Base-by-base conservation (phyloP, 306 rosid species). In the Luffa acutangula region DNA sequence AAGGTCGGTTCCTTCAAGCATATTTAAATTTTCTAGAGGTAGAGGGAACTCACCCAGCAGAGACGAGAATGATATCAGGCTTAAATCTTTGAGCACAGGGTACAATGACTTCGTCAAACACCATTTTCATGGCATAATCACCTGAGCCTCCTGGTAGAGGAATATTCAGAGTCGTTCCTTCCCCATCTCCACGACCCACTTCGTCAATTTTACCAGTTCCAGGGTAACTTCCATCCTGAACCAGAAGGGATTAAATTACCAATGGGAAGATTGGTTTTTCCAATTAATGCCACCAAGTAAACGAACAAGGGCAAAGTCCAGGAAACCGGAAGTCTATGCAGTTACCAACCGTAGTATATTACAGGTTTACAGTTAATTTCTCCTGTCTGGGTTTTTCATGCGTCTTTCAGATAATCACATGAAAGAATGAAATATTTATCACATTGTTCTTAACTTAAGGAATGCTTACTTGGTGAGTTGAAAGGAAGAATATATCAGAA, bases 81-180 rank as follows among this genome's bases (percentile, higher is more conserved):
- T 90, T 89, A 86, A 94, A 94, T 66, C 90, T 91, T 74, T 92
- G 97, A 72, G 93, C 97, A 83, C 92, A 87, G 17, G 97, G 98
- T 78, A 76, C 97, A 83, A 94, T 80, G 13, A 94, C 93, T 85
- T 94, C 97, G 72, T 92, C 96, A 54, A 94, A 90, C 83, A 91
- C 92, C 31, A 87, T 82, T 87, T 91, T 91, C 85, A 94, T 82
- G 62, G 97, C 80, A 81, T 80, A 52, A 85, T 91, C 98, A 63
- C 98, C 98, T 36, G 97, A 91, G 69, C 98, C 98, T 81, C 95
- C 98, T 13, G 97, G 98, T 65, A 92, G 89, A 70, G 98, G 98
- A 82, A 94, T 88, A 78, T 94, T 94, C 66, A 92, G 82, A 20
- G 98, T 92, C 80, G 93, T 85, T 86, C 98, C 98, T 91, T 89